Evolutionary conservation across 202 grass and related monocot genomes (phyloP).

Genomic region (Zoysia matrella): DNA sequence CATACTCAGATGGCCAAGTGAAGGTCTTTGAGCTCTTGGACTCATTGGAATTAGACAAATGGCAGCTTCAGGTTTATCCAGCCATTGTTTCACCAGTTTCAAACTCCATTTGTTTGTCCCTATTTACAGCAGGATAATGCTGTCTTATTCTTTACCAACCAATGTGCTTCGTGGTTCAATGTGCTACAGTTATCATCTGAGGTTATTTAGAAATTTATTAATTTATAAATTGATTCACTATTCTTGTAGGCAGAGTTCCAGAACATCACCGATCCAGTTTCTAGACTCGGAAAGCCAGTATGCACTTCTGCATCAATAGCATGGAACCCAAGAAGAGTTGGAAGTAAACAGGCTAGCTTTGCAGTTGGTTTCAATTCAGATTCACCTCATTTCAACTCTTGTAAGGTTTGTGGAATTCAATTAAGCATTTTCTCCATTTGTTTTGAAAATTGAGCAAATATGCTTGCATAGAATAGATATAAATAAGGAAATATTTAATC

Average conservation of each 20-base stretch:
- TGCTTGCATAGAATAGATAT: constrained; percentile 2
- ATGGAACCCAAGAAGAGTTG: constrained; percentile 75
- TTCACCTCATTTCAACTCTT: constrained; percentile 72
- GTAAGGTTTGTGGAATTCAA: constrained; percentile 61
- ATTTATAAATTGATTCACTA: constrained; percentile 7
- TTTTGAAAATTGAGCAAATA: constrained; percentile 1
- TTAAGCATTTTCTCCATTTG: constrained; percentile 15
- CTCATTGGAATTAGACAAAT: constrained; percentile 87
- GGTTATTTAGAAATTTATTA: constrained; percentile 5
- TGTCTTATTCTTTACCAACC: constrained; percentile 29
- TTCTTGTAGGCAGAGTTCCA: constrained; percentile 86
- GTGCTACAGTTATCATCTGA: constrained; percentile 4
- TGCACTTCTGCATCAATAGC: constrained; percentile 79
- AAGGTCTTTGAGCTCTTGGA: constrained; percentile 88
- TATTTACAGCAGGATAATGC: not conserved
- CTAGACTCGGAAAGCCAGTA: constrained; percentile 65
- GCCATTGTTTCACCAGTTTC: constrained; percentile 28
- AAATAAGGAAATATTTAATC: constrained; percentile 13
- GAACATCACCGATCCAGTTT: constrained; percentile 76
- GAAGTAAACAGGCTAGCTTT: constrained; percentile 76
- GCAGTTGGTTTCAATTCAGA: constrained; percentile 93
- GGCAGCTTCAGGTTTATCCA: constrained; percentile 94
- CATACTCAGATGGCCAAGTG: constrained; percentile 91
- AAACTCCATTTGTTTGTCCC: constrained; percentile 16
- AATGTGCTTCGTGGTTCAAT: constrained; percentile 24